Evolutionary conservation across 1,284 basidiomycete species (phyloP).

Genomic region (Inonotus hispidus): DNA sequence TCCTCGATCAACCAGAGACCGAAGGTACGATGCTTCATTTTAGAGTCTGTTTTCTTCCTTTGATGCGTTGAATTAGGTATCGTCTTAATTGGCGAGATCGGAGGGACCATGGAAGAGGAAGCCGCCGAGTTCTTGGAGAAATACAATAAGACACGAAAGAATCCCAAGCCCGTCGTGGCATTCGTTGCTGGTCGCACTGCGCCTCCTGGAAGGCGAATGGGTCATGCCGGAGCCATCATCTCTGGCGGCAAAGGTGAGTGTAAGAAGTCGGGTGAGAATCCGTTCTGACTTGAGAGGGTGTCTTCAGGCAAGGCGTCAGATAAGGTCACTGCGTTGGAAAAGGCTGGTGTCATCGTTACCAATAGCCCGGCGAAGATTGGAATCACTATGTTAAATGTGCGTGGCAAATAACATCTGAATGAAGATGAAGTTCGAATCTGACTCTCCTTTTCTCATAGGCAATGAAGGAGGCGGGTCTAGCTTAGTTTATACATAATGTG

Average conservation of each 20-base stretch:
- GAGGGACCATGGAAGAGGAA: constrained; percentile 99
- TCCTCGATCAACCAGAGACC: constrained; percentile 90
- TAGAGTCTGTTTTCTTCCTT: background rate
- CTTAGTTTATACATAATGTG: constrained; percentile 30
- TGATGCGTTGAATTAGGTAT: constrained; percentile 55
- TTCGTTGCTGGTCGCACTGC: constrained; percentile 99
- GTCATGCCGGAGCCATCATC: constrained; percentile 98
- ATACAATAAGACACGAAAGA: constrained; percentile 85
- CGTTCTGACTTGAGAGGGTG: background rate
- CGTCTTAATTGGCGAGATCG: constrained; percentile 98
- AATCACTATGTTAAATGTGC: constrained; percentile 76
- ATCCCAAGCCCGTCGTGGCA: constrained; percentile 94
- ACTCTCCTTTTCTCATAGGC: constrained; percentile 40
- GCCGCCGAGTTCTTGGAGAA: constrained; percentile 93
- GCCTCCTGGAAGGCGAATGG: constrained; percentile 97
- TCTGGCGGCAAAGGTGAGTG: constrained; percentile 87
- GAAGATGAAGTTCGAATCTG: constrained; percentile 9
- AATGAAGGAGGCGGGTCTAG: constrained; percentile 82
- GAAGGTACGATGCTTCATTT: constrained; percentile 51
- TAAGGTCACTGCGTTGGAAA: constrained; percentile 93
- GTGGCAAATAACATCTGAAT: constrained; percentile 17
- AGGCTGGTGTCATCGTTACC: constrained; percentile 91
- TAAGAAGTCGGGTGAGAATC: background rate
- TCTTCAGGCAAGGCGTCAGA: constrained; percentile 79
- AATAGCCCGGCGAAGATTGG: constrained; percentile 97